Evolutionary conservation across 164 flowering plant species (phyloP), one percentile per base, ranked within the genome.

Genomic region (Platanus orientalis): DNA sequence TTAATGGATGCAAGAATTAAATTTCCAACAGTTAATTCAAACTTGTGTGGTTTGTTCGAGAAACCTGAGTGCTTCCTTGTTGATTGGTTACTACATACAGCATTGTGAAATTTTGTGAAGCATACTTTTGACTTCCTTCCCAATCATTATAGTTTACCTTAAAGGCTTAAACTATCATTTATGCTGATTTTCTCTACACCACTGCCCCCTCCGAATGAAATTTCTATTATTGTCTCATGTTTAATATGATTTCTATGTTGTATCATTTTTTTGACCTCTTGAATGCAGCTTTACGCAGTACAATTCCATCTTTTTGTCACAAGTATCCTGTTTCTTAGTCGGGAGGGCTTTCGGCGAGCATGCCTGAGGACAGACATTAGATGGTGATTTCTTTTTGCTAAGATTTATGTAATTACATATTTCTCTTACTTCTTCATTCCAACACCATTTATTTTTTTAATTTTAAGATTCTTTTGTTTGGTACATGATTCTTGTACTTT

Each of bases 331-430:
- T 90, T 90, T 74, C 84, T 92, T 25, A 95, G 98, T 68, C 89
- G 98, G n/a, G 99, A 95, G 70, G 99, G 99, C 32, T 88, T 92
- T 68, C 85, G 97, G 26, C 79, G 92, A 67, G 99, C 99, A 36
- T 95, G 97, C 79, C 68, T 95, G 89, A 80, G 98, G 60, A 75
- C 81, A 24, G 95, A 92, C 51, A 58, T 85, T 20, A 73, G 69
- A 71, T 59, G 97, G 98, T 90, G 54, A 55, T 60, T 47, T 13
- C 55, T 64, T 57, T 20, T 49, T 34, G 21, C 64, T 48, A 29
- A n/a, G 19, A 7, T 17, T 61, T 19, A 44, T 16, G 32, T 6
- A 17, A 11, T 60, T 51, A 67, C 25, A 27, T 58, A 24, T n/a
- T n/a, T 24, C 32, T 34, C 16, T 45, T 25, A n/a, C 42, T 36